Conservation (phyloP, 2,329 filamentous ascomycete species). For the Microcyclospora pomicola region DNA sequence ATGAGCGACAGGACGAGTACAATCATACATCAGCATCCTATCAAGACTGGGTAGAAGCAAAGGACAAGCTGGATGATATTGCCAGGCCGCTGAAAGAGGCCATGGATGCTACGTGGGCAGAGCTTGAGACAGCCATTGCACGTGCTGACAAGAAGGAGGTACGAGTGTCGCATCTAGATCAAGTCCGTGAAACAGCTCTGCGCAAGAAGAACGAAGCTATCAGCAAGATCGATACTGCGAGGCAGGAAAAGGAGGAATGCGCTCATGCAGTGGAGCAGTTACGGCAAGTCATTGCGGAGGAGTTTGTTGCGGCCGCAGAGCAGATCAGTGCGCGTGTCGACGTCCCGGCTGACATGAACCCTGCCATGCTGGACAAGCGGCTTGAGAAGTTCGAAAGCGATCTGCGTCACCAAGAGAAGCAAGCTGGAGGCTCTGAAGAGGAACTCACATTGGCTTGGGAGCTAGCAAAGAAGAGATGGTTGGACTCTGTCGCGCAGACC, state of each 20-base stretch:
- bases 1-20: conserved; percentile 38
- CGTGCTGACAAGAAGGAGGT: conserved; percentile 20
- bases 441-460: conserved; percentile 15
- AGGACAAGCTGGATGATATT: conserved; percentile 29
- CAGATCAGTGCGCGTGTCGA: conserved; percentile 15
- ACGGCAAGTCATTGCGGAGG: conserved; percentile 14
- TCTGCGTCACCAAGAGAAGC: conserved; percentile 16
- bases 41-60: conserved; percentile 34
- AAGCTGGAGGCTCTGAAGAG: conserved; percentile 18
- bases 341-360: conserved; percentile 20
- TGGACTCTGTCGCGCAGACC: conserved; percentile 10
- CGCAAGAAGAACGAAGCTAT: conserved; percentile 30
- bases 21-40: conserved; percentile 21
- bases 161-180: conserved; percentile 19
- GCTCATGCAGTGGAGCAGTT: conserved; percentile 12
- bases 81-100: conserved; percentile 18
- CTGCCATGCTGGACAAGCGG: conserved; percentile 19
- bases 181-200: conserved; percentile 23
- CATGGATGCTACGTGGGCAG: conserved; percentile 19
- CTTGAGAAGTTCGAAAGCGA: conserved; percentile 19
- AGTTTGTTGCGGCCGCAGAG: conserved; percentile 11
- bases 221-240: conserved; percentile 21
- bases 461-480: conserved; percentile 18
- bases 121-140: conserved; percentile 13
- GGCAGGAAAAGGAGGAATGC: conserved; percentile 15